Percentiles rank a stretch among this genome's conserved stretches.
Evolutionary conservation across 768 basidiomycete genomes (phyloP).

Genomic region (Mycena belliarum): DNA sequence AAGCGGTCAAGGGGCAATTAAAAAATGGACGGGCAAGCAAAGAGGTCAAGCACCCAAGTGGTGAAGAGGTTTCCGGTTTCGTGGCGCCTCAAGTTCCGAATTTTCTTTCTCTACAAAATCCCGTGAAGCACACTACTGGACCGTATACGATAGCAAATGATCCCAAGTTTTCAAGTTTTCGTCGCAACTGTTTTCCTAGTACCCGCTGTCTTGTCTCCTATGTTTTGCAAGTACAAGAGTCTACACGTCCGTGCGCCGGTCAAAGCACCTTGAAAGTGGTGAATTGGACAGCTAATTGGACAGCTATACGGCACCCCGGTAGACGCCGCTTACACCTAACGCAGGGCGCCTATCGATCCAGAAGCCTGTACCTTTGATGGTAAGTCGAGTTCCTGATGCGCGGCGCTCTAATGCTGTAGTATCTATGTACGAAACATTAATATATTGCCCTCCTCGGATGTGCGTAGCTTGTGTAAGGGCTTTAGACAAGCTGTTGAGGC

Average conservation of each 20-base stretch:
- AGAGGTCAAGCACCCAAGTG: conserved; percentile 38
- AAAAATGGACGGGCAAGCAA: conserved; percentile 36
- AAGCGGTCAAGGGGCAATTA: conserved; percentile 36
- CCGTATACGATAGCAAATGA: conserved; percentile 50
- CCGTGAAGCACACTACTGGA: conserved; percentile 54
- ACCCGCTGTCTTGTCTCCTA: conserved; percentile 50
- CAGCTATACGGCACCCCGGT: conserved; percentile 2
- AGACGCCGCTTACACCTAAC: conserved; percentile 3
- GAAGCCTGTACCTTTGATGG: conserved; percentile 11
- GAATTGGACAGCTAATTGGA: no score
- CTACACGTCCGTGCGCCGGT: conserved; percentile 22
- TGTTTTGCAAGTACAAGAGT: conserved; percentile 47
- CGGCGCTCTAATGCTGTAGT: not conserved
- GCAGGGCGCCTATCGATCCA: conserved; percentile 17
- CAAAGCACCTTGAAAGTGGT: conserved; percentile 5
- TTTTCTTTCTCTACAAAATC: conserved; percentile 46
- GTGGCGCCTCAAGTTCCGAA: conserved; percentile 52
- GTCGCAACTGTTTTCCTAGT: conserved; percentile 56
- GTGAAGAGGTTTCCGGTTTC: conserved; percentile 44
- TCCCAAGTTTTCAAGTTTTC: conserved; percentile 68
- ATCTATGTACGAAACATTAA: conserved; percentile 13
- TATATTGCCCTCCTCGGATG: not conserved
- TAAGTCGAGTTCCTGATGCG: not conserved
- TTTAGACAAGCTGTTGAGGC: no score
- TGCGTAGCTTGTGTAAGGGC: no score